Evolutionary conservation across 345 rosid species (phyloP).

Genomic region (Pistacia vera): DNA sequence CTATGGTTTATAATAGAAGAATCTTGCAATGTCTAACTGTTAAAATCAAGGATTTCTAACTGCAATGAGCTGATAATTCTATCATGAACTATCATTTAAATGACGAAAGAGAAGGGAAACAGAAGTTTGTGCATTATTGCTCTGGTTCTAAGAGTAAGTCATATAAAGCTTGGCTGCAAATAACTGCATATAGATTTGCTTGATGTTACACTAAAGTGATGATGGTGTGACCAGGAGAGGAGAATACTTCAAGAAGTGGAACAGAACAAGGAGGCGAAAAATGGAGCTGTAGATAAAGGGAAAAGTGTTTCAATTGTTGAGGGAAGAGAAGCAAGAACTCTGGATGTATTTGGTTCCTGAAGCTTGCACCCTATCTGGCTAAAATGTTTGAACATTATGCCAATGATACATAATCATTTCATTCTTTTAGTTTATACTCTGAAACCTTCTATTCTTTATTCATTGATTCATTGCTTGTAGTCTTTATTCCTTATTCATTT

Average conservation of each 20-base stretch:
- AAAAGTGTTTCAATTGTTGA: conserved; percentile 34
- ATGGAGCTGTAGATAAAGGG: conserved; percentile 39
- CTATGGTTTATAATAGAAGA: neutral
- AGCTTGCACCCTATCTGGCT: conserved; percentile 77
- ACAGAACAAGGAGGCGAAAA: conserved; percentile 42
- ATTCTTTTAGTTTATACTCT: conserved; percentile 1
- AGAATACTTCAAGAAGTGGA: conserved; percentile 55
- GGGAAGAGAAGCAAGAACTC: conserved; percentile 52
- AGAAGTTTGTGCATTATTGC: neutral
- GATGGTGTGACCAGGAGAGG: conserved; percentile 45
- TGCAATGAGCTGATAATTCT: neutral
- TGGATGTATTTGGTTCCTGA: conserved; percentile 88
- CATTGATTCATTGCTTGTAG: conserved; percentile 11
- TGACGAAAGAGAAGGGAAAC: neutral
- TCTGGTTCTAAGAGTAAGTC: too few relatives aligned
- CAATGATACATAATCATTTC: conserved; percentile 24
- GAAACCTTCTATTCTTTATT: conserved; percentile 4
- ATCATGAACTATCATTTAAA: neutral
- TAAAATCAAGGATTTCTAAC: neutral
- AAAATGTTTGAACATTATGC: neutral
- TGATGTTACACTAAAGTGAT: conserved; percentile 5
- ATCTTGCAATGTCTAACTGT: neutral
- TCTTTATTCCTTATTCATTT: conserved; percentile 15
- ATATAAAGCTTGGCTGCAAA: neutral
- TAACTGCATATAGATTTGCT: neutral